Conservation (phyloP, 23 red algal species). For the Pyropia haitanensis region DNA sequence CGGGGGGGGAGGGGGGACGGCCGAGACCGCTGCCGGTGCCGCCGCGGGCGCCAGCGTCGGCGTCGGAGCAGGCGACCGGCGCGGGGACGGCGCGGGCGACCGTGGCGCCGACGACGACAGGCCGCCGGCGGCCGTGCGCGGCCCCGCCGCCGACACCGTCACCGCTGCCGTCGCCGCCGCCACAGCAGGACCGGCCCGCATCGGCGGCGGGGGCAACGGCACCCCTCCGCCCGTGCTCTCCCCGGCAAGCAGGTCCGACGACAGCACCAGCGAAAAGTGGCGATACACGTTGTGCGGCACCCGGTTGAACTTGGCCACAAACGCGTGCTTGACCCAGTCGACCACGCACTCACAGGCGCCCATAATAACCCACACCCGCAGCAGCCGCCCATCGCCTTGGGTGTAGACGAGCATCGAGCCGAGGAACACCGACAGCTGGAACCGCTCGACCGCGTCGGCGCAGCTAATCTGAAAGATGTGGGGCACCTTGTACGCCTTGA, state of each 20-base stretch:
- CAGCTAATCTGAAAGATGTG: slow-evolving; percentile 85
- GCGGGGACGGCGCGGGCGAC: too few relatives aligned
- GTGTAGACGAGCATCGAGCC: slow-evolving; percentile 52
- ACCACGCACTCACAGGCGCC: slow-evolving; percentile 57
- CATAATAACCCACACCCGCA: slow-evolving; percentile 51
- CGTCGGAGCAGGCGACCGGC: too few relatives aligned
- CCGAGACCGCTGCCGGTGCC: too few relatives aligned
- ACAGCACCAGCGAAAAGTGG: slow-evolving; percentile 70
- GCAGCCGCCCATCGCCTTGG: slow-evolving; percentile 37
- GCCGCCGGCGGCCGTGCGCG: too few relatives aligned
- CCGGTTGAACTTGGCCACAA: slow-evolving; percentile 87
- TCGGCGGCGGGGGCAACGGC: too few relatives aligned
- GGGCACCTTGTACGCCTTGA: slow-evolving; percentile 69
- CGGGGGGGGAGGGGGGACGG: too few relatives aligned
- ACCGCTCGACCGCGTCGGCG: slow-evolving; percentile 74
- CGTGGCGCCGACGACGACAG: too few relatives aligned
- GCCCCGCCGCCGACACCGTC: slow-evolving; percentile 6
- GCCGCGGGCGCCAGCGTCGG: too few relatives aligned
- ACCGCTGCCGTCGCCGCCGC: slow-evolving; percentile 18
- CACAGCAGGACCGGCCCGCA: neutral
- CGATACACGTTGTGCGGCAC: slow-evolving; percentile 53
- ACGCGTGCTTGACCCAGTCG: slow-evolving; percentile 94
- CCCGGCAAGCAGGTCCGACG: slow-evolving; percentile 20
- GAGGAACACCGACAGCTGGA: slow-evolving; percentile 78
- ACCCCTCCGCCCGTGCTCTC: too few relatives aligned